These are phyloP conservation scores for Stentor coeruleus DNA, from an alignment of 73 alveolate genomes.

Conservation along the genomic window DNA sequence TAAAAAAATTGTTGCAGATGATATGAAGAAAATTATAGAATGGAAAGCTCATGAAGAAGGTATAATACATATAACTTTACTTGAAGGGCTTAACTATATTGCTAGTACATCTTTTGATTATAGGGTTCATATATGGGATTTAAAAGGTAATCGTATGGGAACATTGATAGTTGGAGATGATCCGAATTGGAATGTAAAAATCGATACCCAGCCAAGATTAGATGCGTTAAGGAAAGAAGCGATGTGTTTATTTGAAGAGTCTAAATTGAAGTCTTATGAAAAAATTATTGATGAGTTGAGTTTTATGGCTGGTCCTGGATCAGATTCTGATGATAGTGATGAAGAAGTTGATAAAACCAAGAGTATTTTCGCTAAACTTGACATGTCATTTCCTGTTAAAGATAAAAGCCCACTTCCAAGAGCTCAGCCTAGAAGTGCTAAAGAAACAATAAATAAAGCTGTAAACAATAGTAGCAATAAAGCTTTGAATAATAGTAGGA, in stretches of 20 bases:
- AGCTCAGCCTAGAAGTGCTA: no score
- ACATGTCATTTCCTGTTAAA: no score
- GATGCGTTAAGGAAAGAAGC: not conserved
- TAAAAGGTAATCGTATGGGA: conserved; percentile 73
- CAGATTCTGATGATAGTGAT: conserved; percentile 1
- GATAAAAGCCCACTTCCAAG: no score
- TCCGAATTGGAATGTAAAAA: conserved; percentile 78
- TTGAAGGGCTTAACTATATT: conserved; percentile 65
- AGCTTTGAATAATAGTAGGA: no score
- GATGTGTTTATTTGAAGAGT: not conserved
- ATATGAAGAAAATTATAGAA: conserved; percentile 37
- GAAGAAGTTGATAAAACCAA: conserved; percentile 4
- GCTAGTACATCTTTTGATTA: conserved; percentile 92
- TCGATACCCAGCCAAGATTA: conserved; percentile 48
- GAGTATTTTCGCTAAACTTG: no score
- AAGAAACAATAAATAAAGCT: no score
- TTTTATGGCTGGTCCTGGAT: not conserved
- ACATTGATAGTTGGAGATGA: conserved; percentile 87
- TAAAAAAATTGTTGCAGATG: conserved; percentile 45
- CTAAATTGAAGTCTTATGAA: not conserved
- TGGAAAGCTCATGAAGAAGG: conserved; percentile 93
- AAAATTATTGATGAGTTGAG: not conserved
- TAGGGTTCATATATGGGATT: conserved; percentile 88
- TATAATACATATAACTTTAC: conserved; percentile 81
- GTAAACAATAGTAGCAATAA: no score